These are phyloP conservation scores for Colletotrichum sp. DNA, from an alignment of 2,329 filamentous ascomycete genomes.

Conservation along the genomic window DNA sequence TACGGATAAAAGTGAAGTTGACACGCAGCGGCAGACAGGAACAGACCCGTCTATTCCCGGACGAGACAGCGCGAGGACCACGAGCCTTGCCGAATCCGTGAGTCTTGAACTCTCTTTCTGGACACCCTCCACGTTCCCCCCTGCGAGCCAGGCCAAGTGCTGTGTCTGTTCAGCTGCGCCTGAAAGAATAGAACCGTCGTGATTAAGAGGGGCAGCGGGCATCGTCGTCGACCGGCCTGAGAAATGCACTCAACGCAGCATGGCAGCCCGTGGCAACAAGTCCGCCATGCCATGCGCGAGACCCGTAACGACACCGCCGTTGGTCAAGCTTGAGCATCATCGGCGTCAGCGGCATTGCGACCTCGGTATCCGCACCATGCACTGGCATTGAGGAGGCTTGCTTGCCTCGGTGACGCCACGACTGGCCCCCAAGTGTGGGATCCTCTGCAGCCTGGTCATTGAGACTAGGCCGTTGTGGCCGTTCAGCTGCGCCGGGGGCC, in stretches of 20 bases:
- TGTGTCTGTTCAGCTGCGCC: background rate
- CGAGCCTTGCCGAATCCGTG: conserved; percentile 10
- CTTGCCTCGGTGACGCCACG: conserved; percentile 5
- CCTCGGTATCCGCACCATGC: background rate
- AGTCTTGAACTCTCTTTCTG: conserved; percentile 14
- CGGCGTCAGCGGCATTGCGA: background rate
- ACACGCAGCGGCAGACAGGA: conserved; percentile 13
- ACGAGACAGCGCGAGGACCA: conserved; percentile 7
- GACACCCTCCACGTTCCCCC: background rate
- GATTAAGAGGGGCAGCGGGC: background rate
- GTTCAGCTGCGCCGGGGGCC: background rate
- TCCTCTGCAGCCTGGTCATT: background rate
- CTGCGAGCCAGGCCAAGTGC: background rate
- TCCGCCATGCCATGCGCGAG: background rate
- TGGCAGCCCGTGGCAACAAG: background rate
- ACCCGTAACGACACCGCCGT: background rate
- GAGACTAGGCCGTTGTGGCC: background rate
- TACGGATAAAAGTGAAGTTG: conserved; percentile 14
- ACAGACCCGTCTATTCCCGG: conserved; percentile 18
- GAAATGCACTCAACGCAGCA: background rate
- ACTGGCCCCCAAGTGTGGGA: background rate
- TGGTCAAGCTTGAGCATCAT: background rate
- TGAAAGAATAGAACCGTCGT: background rate
- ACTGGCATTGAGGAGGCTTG: background rate
- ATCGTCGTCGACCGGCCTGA: background rate